These are phyloP conservation scores for Claviceps fusiformis DNA, from an alignment of 2,329 filamentous ascomycete genomes.

Conservation along the genomic window DNA sequence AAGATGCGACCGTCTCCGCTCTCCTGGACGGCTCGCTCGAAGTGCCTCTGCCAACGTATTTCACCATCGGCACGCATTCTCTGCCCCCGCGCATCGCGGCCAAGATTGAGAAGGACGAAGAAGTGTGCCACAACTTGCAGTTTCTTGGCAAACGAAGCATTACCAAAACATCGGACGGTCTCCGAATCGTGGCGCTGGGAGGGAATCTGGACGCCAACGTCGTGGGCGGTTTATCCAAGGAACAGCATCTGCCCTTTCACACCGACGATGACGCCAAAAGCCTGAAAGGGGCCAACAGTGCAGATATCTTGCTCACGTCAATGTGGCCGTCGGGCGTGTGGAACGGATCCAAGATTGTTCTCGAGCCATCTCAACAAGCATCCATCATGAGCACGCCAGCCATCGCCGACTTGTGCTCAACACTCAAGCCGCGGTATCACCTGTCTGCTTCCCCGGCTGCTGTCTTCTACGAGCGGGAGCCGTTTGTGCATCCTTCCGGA, in stretches of 20 bases:
- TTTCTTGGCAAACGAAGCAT: conserved; percentile 78
- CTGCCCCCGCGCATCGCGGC: conserved; percentile 59
- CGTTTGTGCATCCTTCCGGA: conserved; percentile 59
- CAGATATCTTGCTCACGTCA: conserved; percentile 78
- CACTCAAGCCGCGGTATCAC: conserved; percentile 84
- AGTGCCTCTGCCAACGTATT: conserved; percentile 79
- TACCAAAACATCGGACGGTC: conserved; percentile 78
- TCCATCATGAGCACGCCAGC: conserved; percentile 45
- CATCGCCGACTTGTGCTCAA: conserved; percentile 63
- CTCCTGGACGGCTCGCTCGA: conserved; percentile 60
- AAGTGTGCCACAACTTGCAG: conserved; percentile 80
- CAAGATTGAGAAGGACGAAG: conserved; percentile 59
- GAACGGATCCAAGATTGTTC: conserved; percentile 49
- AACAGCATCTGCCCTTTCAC: conserved; percentile 66
- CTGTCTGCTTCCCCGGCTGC: conserved; percentile 53
- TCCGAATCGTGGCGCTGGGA: conserved; percentile 77
- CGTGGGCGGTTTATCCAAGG: conserved; percentile 49
- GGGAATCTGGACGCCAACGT: conserved; percentile 53
- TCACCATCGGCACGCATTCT: conserved; percentile 62
- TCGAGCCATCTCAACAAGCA: conserved; percentile 38
- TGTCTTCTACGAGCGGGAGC: conserved; percentile 81
- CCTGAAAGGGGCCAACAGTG: conserved; percentile 60
- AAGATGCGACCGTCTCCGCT: conserved; percentile 43
- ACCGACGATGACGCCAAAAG: conserved; percentile 62
- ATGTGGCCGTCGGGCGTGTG: conserved; percentile 71